A percentile compares a stretch with the other conserved stretches of the same genome.
phyloP scores from a whole-genome alignment of 1,139 yeast genomes.

The Nadsonia starkeyi-henricii region DNA sequence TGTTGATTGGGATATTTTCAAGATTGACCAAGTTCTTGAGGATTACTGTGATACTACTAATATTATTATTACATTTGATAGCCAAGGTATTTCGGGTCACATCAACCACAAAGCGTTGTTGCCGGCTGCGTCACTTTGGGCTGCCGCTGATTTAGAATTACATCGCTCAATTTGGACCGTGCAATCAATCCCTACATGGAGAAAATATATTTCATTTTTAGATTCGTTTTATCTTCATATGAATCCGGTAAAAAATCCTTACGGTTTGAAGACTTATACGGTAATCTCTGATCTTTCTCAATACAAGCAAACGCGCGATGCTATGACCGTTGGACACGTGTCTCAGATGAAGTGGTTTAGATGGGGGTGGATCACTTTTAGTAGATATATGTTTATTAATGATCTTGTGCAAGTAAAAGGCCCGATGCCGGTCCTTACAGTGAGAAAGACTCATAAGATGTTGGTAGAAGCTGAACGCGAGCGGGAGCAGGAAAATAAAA shows the following conservation, averaged over 20 bases:
- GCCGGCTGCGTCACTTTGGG: slow-evolving; percentile 37
- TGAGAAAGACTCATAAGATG: neutral
- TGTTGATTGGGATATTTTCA: slow-evolving; percentile 44
- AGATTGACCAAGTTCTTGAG: slow-evolving; percentile 26
- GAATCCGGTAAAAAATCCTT: slow-evolving; percentile 1
- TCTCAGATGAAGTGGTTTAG: slow-evolving; percentile 96
- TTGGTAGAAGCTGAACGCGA: neutral
- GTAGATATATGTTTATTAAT: slow-evolving; percentile 60
- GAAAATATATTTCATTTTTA: slow-evolving; percentile 23
- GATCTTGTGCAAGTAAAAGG: slow-evolving; percentile 32
- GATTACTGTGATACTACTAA: slow-evolving; percentile 18
- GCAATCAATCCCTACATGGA: slow-evolving; percentile 23
- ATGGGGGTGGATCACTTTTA: slow-evolving; percentile 69
- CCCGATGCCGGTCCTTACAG: neutral
- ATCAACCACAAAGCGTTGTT: slow-evolving; percentile 65
- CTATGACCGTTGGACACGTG: slow-evolving; percentile 73
- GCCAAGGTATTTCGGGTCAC: slow-evolving; percentile 70
- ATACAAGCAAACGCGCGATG: slow-evolving; percentile 46
- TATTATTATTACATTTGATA: slow-evolving; percentile 70
- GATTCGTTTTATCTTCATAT: slow-evolving; percentile 19
- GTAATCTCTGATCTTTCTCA: slow-evolving; percentile 28
- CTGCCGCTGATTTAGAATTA: slow-evolving; percentile 9
- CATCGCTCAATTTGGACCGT: slow-evolving; percentile 20
- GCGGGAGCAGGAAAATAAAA: neutral
- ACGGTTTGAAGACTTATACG: slow-evolving; percentile 2